These are phyloP conservation scores for Yamadazyma buinensis DNA, from an alignment of 1,139 yeast species.

Conservation along the genomic window DNA sequence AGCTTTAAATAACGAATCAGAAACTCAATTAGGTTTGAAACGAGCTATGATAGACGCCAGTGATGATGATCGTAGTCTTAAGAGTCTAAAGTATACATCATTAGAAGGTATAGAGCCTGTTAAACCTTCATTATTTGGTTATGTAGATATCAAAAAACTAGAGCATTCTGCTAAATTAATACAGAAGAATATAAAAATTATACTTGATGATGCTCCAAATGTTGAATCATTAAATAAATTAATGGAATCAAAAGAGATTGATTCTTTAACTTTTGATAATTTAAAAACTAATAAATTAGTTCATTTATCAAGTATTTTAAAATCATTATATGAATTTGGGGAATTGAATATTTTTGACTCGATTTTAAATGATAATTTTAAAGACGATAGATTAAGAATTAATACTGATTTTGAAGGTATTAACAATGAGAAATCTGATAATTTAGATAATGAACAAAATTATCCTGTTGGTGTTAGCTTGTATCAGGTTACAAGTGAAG, in stretches of 20 bases:
- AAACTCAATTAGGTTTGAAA: no score
- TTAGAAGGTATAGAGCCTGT: neutral
- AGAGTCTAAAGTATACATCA: neutral
- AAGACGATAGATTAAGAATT: conserved; percentile 4
- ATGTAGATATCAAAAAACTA: conserved; percentile 36
- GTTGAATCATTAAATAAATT: conserved; percentile 35
- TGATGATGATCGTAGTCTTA: conserved; percentile 1
- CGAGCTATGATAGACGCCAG: neutral
- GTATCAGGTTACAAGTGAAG: neutral
- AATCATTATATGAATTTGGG: conserved; percentile 47
- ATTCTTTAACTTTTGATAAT: conserved; percentile 41
- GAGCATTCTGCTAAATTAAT: conserved; percentile 42
- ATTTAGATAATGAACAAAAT: neutral
- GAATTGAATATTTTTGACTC: conserved; percentile 48
- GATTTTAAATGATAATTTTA: conserved; percentile 25
- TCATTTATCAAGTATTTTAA: conserved; percentile 56
- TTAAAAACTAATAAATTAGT: conserved; percentile 52
- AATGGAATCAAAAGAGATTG: conserved; percentile 21
- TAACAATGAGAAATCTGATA: neutral
- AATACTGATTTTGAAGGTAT: conserved; percentile 7
- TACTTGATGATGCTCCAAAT: conserved; percentile 55
- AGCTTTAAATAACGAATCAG: no score
- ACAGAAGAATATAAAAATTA: conserved; percentile 49
- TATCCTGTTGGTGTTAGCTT: no score
- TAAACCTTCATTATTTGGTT: conserved; percentile 18